Percentiles rank a stretch among this genome's conserved stretches.
phyloP scores from a whole-genome alignment of 2,329 filamentous ascomycete genomes.

The Pseudophaeomoniella oleicola region DNA sequence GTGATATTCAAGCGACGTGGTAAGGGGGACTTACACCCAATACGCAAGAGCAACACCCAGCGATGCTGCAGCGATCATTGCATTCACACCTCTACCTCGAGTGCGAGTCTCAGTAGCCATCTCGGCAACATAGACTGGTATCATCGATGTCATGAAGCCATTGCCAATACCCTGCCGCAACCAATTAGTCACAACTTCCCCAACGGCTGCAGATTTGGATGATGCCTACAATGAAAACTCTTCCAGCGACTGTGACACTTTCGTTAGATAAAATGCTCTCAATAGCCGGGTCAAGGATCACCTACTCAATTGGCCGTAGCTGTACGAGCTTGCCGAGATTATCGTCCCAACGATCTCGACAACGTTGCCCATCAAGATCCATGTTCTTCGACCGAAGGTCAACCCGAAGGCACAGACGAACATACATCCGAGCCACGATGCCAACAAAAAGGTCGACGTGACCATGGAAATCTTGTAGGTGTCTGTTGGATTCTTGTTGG shows the following conservation, averaged over 20 bases:
- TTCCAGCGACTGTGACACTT: conserved; percentile 10
- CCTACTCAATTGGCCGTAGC: conserved; percentile 14
- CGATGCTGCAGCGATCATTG: conserved; percentile 14
- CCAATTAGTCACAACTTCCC: not conserved
- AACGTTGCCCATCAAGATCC: conserved; percentile 13
- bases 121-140: conserved; percentile 7
- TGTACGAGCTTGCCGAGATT: conserved; percentile 14
- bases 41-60: conserved; percentile 16
- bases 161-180: conserved; percentile 12
- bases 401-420: conserved; percentile 13
- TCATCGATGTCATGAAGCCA: conserved; percentile 7
- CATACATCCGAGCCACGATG: conserved; percentile 11
- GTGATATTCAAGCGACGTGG: not conserved
- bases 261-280: too few relatives aligned
- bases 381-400: conserved; percentile 13
- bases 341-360: conserved; percentile 17
- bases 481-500: conserved; percentile 1
- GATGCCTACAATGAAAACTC: conserved; percentile 12
- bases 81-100: conserved; percentile 15
- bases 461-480: conserved; percentile 5
- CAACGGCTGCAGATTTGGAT: not conserved
- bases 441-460: conserved; percentile 4
- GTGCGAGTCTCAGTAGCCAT: conserved; percentile 10
- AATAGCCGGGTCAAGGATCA: too few relatives aligned
- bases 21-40: conserved; percentile 14